phyloP scores from a whole-genome alignment of 208 protist species.

The Naegleria fowleri region DNA sequence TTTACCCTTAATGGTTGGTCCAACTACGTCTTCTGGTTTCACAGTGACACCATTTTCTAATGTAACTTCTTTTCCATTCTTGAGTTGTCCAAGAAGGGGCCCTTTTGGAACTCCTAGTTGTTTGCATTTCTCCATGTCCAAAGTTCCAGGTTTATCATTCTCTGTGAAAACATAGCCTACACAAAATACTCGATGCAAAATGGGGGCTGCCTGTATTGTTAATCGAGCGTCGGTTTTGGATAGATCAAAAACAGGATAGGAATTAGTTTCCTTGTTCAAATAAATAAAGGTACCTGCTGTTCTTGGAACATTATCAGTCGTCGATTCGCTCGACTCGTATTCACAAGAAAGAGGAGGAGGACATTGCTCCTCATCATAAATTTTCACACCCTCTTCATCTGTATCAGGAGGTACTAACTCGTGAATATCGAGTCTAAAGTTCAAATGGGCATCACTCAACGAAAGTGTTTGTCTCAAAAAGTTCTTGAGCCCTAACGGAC shows the following conservation, averaged over 20 bases:
- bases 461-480: background rate
- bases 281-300: background rate
- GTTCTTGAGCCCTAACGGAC: background rate
- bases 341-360: background rate
- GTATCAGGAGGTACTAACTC: background rate
- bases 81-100: conserved; percentile 31
- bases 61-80: conserved; percentile 24
- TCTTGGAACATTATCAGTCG: background rate
- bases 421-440: background rate
- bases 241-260: background rate
- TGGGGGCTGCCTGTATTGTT: conserved; percentile 21
- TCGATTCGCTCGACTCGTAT: background rate
- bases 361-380: background rate
- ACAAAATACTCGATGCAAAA: conserved; percentile 31
- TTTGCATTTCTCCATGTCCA: conserved; percentile 21
- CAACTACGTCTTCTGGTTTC: conserved; percentile 24
- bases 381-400: background rate
- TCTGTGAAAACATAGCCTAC: conserved; percentile 36
- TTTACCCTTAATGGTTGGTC: conserved; percentile 25
- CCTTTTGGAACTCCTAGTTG: conserved; percentile 35
- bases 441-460: background rate
- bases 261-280: background rate
- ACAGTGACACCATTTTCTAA: conserved; percentile 23
- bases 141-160: conserved; percentile 21
- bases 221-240: background rate